Conservation (phyloP, 441 rosid genomes). For the Populus hybrid region DNA sequence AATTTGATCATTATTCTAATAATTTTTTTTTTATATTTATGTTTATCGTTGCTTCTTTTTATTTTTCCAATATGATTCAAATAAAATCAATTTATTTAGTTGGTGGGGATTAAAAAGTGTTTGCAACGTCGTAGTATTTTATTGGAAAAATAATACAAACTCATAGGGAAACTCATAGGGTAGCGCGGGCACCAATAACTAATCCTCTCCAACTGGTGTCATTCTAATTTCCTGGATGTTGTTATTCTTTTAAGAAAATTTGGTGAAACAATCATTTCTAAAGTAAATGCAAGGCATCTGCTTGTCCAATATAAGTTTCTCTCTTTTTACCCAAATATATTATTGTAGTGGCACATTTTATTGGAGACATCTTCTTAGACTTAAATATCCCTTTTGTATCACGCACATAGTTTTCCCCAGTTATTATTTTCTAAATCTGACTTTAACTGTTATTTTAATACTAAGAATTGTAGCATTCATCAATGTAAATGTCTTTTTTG, state of each 20-base stretch:
- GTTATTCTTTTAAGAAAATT: neutral
- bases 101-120: fast-evolving
- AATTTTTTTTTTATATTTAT: too few relatives aligned
- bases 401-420: neutral
- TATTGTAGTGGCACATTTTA: neutral
- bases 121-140: too few relatives aligned
- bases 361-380: neutral
- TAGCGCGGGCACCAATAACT: too few relatives aligned
- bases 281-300: neutral
- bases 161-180: too few relatives aligned
- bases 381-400: neutral
- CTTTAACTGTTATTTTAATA: neutral
- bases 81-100: too few relatives aligned
- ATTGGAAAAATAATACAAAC: too few relatives aligned
- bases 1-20: too few relatives aligned
- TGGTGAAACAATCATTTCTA: neutral
- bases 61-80: too few relatives aligned
- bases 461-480: neutral
- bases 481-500: neutral
- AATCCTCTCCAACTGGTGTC: neutral
- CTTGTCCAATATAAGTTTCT: neutral
- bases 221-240: neutral
- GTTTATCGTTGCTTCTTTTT: too few relatives aligned
- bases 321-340: neutral
- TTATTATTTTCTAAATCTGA: neutral